Evolutionary conservation across 1,284 basidiomycete genomes (phyloP).

Genomic region (Puccinia triticina): DNA sequence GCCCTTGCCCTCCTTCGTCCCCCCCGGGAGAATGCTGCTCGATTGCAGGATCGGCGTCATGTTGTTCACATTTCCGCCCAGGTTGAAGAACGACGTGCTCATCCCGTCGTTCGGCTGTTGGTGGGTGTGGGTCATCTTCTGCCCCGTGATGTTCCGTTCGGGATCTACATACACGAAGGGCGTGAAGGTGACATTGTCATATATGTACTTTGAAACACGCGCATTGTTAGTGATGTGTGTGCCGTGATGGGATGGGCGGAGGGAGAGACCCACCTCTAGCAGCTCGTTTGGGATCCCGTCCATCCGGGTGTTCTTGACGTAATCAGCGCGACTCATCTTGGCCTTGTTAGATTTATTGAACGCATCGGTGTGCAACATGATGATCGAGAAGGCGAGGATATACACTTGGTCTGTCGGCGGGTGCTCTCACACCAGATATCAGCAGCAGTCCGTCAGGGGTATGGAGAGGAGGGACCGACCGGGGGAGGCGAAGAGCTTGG

Average conservation of each 20-base stretch:
- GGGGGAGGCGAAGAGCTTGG: conserved; percentile 74
- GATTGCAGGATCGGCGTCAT: neutral
- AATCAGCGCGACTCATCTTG: conserved; percentile 90
- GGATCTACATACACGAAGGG: conserved; percentile 97
- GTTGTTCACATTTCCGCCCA: neutral
- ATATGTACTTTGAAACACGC: conserved; percentile 72
- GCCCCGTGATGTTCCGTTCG: conserved; percentile 8
- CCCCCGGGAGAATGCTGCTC: neutral
- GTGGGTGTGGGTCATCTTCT: neutral
- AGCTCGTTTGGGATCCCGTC: conserved; percentile 49
- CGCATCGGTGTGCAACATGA: conserved; percentile 97
- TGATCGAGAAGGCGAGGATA: conserved; percentile 93
- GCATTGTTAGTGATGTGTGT: neutral
- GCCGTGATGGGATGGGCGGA: neutral
- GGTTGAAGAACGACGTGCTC: neutral
- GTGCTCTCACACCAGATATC: neutral
- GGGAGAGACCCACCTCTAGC: conserved; percentile 36
- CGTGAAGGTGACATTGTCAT: conserved; percentile 91
- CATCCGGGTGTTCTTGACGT: conserved; percentile 76
- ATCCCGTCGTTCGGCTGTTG: neutral
- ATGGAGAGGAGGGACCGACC: conserved; percentile 64
- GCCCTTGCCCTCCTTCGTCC: conserved; percentile 14
- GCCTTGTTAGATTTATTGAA: conserved; percentile 97
- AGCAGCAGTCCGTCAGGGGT: neutral
- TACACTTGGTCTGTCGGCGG: conserved; percentile 81